phyloP scores from a whole-genome alignment of 345 rosid genomes.

The Diplotaxis tenuifolia region DNA sequence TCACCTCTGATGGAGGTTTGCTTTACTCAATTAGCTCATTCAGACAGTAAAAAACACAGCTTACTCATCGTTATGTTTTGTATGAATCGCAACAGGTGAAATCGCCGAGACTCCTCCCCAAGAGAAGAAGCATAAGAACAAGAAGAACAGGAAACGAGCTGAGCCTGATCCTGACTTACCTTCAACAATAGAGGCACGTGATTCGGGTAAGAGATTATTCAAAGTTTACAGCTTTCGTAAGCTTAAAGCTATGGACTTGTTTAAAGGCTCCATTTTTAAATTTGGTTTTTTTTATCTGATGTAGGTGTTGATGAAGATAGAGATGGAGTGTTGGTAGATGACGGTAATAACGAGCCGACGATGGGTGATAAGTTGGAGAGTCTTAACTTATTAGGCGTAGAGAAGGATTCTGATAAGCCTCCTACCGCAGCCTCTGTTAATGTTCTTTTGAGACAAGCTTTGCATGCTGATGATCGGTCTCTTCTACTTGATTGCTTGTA shows the following conservation, averaged over 20 bases:
- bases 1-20: slow-evolving; percentile 38
- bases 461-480: slow-evolving; percentile 80
- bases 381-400: slow-evolving; percentile 47
- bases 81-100: slow-evolving; percentile 23
- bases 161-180: slow-evolving; percentile 28
- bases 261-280: background rate
- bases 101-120: slow-evolving; percentile 23
- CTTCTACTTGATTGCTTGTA: slow-evolving; percentile 90
- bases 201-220: slow-evolving; percentile 24
- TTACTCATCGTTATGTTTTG: background rate
- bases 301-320: slow-evolving; percentile 59
- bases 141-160: slow-evolving; percentile 34
- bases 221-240: slow-evolving; percentile 6
- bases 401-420: slow-evolving; percentile 49
- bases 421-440: slow-evolving; percentile 88
- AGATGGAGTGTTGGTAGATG: slow-evolving; percentile 64
- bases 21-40: slow-evolving; percentile 6
- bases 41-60: background rate
- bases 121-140: slow-evolving; percentile 34
- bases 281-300: background rate
- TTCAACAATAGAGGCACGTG: slow-evolving; percentile 2
- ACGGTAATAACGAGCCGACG: slow-evolving; percentile 74
- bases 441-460: slow-evolving; percentile 83
- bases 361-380: slow-evolving; percentile 85
- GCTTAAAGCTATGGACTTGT: background rate